phyloP scores from a whole-genome alignment of 2,329 filamentous ascomycete species.

The Sarocladiaceae sp. region DNA sequence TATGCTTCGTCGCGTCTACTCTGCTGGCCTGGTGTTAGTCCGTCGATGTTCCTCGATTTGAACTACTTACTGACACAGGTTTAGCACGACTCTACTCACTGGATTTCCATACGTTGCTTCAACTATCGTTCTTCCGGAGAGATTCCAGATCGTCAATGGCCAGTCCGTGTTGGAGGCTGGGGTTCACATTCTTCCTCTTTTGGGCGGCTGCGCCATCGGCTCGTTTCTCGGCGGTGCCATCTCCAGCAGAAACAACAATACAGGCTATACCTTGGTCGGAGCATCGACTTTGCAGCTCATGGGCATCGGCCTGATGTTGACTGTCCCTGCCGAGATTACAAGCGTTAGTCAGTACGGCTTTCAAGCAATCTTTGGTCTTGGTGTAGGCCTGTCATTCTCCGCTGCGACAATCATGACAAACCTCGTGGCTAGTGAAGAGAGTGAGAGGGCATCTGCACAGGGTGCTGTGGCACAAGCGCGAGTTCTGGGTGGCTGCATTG shows the following conservation, averaged over 20 bases:
- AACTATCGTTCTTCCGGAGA: slow-evolving; percentile 55
- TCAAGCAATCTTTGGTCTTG: slow-evolving; percentile 53
- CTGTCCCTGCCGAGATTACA: slow-evolving; percentile 27
- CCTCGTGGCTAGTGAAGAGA: slow-evolving; percentile 41
- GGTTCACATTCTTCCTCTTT: slow-evolving; percentile 53
- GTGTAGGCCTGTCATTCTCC: slow-evolving; percentile 54
- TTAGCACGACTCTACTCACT: slow-evolving; percentile 50
- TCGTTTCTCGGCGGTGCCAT: slow-evolving; percentile 51
- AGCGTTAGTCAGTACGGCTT: slow-evolving; percentile 46
- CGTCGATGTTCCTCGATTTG: neutral
- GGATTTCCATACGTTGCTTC: slow-evolving; percentile 55
- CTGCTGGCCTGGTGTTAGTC: slow-evolving; percentile 45
- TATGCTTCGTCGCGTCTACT: slow-evolving; percentile 44
- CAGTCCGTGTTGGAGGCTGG: slow-evolving; percentile 51
- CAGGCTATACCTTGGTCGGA: slow-evolving; percentile 44
- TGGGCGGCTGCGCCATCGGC: slow-evolving; percentile 51
- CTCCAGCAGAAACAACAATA: slow-evolving; percentile 50
- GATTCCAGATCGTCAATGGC: slow-evolving; percentile 55
- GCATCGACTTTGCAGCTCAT: slow-evolving; percentile 49
- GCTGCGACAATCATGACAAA: slow-evolving; percentile 55
- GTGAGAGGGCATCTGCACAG: slow-evolving; percentile 53
- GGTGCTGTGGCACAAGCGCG: slow-evolving; percentile 57
- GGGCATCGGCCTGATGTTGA: slow-evolving; percentile 47
- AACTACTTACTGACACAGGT: neutral
- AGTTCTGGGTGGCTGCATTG: slow-evolving; percentile 56